Evolutionary conservation across 352 stramenopile genomes (phyloP).

Genomic region (Phytophthora sp.): DNA sequence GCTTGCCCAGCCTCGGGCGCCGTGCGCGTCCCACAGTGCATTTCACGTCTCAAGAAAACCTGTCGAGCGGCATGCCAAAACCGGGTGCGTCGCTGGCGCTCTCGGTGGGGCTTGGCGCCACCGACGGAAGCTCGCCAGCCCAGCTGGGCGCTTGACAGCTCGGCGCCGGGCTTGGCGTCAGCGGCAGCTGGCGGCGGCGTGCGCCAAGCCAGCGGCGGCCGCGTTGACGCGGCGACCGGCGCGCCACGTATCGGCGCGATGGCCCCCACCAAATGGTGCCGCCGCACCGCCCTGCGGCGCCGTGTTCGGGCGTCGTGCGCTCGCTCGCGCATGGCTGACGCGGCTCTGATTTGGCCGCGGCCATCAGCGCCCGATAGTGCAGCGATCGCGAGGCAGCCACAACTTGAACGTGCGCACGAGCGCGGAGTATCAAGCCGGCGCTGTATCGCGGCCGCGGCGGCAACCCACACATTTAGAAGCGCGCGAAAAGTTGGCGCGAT

Average conservation of each 20-base stretch:
- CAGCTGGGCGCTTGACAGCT: no score
- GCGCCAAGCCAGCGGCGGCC: constrained; percentile 16
- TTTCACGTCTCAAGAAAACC: constrained; percentile 20
- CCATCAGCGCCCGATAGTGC: no score
- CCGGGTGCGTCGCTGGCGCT: not conserved
- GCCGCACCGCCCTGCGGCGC: not conserved
- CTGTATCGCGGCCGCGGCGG: not conserved
- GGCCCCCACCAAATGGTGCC: constrained; percentile 11
- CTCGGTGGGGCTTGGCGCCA: constrained; percentile 9
- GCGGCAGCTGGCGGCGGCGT: constrained; percentile 16
- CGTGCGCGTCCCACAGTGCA: constrained; percentile 8
- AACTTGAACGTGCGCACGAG: no score
- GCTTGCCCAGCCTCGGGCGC: not conserved
- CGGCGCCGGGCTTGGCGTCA: constrained; percentile 13
- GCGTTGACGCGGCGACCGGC: not conserved
- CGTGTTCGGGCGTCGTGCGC: constrained; percentile 11
- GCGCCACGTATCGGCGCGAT: constrained; percentile 9
- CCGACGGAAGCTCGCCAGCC: no score
- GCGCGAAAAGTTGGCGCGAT: constrained; percentile 12
- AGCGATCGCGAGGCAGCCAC: no score
- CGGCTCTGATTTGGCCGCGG: not conserved
- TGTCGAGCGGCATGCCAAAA: not conserved
- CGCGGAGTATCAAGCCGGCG: not conserved
- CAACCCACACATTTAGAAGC: constrained; percentile 18
- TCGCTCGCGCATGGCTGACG: not conserved